Base-by-base conservation (phyloP, 2,329 filamentous ascomycete genomes). In the Sodiomyces alkalinus region DNA sequence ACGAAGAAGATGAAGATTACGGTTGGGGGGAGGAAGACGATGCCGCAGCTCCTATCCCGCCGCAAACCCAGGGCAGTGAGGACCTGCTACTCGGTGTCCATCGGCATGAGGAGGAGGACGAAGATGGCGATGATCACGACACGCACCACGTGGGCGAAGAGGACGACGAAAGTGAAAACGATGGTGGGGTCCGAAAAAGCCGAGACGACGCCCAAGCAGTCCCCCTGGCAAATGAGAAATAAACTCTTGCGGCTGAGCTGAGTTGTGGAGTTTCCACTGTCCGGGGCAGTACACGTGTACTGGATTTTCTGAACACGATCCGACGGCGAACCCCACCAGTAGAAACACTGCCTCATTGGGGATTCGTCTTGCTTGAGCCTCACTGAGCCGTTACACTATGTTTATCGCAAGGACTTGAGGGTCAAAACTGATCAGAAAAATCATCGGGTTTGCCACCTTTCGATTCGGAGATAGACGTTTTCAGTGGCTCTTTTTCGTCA, bases 1-100 rank as follows among this genome's bases (percentile, higher is more conserved):
- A 74, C 23, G 67, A 64, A 17, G 60, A 62, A 11, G 73, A 77
- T 33, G 76, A 81, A 37, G 71, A 80, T 41, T 81, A 80, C 42
- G 76, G 74, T 10, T 83, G 77, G 77, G 66, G 65, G 21, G 68
- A 78, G 29, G 67, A 71, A 24, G 72, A 76, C 40, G 74, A 77
- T 32, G 64, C 67, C 31, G 60, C 64, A 28, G 53, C 74, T 40
- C 69, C 71, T 8, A 64, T 64, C 49, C 70, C 70, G n/a, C 68
- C 69, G 7, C 71, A 76, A 45, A 75, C 69, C 68, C 71, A 76
- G 48, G 72, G 71, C 13, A 76, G 70, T 39, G 71, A 77, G 41
- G 72, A 76, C 41, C 52, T 74, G 24, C 51, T 76, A 19, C 53
- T 74, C 4, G 62, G 62, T 27, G 57, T 58, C 24, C 9, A 29